These are phyloP conservation scores for Diospyros lotus DNA, from an alignment of 148 eudicot species.

Conservation along the genomic window DNA sequence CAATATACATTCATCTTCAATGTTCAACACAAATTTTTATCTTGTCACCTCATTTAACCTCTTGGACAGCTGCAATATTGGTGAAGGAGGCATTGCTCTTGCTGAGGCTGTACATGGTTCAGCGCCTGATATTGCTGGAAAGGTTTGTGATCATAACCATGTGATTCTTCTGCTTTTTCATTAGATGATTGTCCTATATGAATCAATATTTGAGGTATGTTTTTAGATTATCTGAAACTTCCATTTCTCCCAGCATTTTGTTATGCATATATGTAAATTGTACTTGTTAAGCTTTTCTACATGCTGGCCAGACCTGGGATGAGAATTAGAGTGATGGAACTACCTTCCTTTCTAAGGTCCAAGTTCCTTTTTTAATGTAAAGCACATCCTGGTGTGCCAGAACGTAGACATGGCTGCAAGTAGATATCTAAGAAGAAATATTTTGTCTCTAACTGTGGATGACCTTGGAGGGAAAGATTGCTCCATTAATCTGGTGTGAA, in stretches of 20 bases:
- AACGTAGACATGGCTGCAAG: neutral
- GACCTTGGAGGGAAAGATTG: no score
- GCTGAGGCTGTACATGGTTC: constrained; percentile 99
- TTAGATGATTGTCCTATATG: neutral
- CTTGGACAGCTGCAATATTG: constrained; percentile 72
- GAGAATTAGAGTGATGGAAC: neutral
- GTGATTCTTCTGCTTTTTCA: neutral
- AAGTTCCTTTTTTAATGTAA: neutral
- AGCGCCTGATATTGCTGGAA: constrained; percentile 99
- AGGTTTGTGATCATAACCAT: constrained; percentile 41
- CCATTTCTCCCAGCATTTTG: neutral
- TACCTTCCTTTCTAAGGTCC: neutral
- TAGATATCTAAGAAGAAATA: neutral
- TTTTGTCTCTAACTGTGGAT: neutral
- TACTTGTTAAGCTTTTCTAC: neutral
- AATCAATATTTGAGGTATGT: neutral
- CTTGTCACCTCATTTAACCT: constrained; percentile 9
- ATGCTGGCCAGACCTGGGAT: neutral
- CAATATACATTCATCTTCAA: neutral
- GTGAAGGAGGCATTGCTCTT: constrained; percentile 95
- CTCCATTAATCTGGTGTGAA: no score
- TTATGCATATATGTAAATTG: neutral
- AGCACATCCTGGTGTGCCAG: neutral
- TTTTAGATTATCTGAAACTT: neutral
- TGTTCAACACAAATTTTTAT: neutral